These are phyloP conservation scores for Pistacia atlantica DNA, from an alignment of 345 rosid genomes.

Conservation along the genomic window DNA sequence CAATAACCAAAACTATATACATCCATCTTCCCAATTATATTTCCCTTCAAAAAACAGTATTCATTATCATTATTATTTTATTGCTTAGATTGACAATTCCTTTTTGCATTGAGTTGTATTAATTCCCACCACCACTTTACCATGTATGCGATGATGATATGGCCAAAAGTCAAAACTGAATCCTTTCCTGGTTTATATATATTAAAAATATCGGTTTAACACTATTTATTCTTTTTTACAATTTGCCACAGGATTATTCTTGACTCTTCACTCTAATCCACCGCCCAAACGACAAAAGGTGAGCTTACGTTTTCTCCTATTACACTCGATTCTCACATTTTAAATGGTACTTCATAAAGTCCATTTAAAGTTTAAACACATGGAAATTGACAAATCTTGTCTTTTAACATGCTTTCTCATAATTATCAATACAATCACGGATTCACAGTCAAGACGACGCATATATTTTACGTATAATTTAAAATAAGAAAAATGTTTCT, in stretches of 20 bases:
- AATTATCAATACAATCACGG: no score
- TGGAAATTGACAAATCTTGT: not conserved
- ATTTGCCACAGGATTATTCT: not conserved
- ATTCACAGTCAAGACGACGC: not conserved
- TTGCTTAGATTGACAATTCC: no score
- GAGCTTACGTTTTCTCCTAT: no score
- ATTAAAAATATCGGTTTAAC: no score
- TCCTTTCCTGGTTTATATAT: not conserved
- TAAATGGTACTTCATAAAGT: no score
- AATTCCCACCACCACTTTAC: not conserved
- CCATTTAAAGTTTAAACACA: not conserved
- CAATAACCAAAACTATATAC: slow-evolving; percentile 18
- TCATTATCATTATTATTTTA: not conserved
- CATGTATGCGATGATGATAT: not conserved
- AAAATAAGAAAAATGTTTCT: not conserved
- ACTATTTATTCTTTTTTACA: no score
- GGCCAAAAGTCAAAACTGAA: not conserved
- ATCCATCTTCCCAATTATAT: not conserved
- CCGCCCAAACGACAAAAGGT: not conserved
- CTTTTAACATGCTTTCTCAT: no score
- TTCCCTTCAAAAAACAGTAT: not conserved
- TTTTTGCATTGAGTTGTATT: no score
- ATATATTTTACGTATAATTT: not conserved
- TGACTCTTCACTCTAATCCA: not conserved
- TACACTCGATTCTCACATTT: no score